Evolutionary conservation across 768 basidiomycete genomes (phyloP), one percentile per base, ranked within the genome.

Genomic region (Mrakia blollopis): DNA sequence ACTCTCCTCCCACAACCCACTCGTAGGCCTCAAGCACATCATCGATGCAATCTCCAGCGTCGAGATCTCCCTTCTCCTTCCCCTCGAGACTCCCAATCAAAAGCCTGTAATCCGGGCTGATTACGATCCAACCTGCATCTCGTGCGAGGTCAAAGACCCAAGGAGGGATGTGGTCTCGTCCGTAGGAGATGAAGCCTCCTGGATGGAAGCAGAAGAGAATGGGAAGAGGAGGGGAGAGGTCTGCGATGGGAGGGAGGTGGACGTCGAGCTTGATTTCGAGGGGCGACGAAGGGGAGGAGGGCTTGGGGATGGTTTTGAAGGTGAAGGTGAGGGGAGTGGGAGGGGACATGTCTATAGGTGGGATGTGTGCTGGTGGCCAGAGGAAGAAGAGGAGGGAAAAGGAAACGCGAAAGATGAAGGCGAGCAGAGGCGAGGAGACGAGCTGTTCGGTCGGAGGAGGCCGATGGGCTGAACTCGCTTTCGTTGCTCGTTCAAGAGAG

Each of bases 241-340:
- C n/a, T n/a, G n/a, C n/a, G n/a, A 23, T 5, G 35, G 62, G 62
- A 14, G 62, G 62, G 14, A 63, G 62, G 21, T 37, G 23, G 62
- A 63, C 62, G 62, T 63, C 62, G 30, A 63, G 62, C 32, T 63
- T 63, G 62, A 63, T 13, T 14, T 14, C 14, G 62, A 63, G 62
- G 30, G 30, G 30, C 16, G 62, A 16, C 7, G 62, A 63, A 23
- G n/a, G 10, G 21, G 30, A 0, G 5, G 18, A 21, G 62, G 62
- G n/a, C n/a, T n/a, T n/a, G n/a, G n/a, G 13, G 62, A 63, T 8
- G 30, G 62, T 32, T 18, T 32, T 63, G 62, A 14, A 63, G 32
- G 62, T 37, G 62, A 37, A 63, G 32, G 62, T 23, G 14, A 32
- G 62, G 6, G 62, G 61, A 13, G 61, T 62, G 28, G 61, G 61